These are phyloP conservation scores for Yamadazyma triangularis DNA, from an alignment of 1,139 yeast genomes.

Conservation along the genomic window DNA sequence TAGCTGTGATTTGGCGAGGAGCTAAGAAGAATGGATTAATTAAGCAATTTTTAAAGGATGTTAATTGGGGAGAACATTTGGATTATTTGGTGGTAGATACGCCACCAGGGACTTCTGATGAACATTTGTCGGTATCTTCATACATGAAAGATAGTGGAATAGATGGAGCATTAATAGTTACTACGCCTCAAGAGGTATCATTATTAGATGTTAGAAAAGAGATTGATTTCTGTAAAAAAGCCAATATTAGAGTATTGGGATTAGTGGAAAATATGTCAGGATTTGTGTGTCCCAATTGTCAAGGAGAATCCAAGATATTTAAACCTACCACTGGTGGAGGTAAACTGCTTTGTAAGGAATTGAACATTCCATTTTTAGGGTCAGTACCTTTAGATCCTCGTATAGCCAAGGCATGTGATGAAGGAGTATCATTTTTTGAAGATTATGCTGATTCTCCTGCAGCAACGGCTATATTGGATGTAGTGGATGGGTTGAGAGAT, in stretches of 20 bases:
- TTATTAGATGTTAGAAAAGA: constrained; percentile 92
- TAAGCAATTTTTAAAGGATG: constrained; percentile 91
- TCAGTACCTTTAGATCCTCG: constrained; percentile 95
- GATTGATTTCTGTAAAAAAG: constrained; percentile 90
- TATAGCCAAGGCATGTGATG: constrained; percentile 84
- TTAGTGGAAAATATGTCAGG: constrained; percentile 98
- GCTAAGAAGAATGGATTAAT: constrained; percentile 90
- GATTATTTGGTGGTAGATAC: constrained; percentile 93
- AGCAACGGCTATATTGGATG: constrained; percentile 76
- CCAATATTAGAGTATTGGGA: constrained; percentile 80
- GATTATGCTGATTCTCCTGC: constrained; percentile 91
- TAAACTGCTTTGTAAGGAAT: constrained; percentile 70
- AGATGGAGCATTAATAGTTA: constrained; percentile 92
- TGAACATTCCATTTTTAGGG: constrained; percentile 76
- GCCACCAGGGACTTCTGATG: constrained; percentile 98
- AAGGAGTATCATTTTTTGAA: constrained; percentile 84
- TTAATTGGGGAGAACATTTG: constrained; percentile 84
- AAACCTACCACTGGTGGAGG: constrained; percentile 98
- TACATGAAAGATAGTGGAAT: constrained; percentile 87
- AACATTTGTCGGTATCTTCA: constrained; percentile 84
- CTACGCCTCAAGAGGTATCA: constrained; percentile 98
- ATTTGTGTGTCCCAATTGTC: constrained; percentile 93
- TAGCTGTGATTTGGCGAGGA: constrained; percentile 97
- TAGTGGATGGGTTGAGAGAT: constrained; percentile 63
- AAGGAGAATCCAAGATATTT: constrained; percentile 86